Conservation (phyloP, 164 flowering plant genomes). For the Tinospora cordifolia region DNA sequence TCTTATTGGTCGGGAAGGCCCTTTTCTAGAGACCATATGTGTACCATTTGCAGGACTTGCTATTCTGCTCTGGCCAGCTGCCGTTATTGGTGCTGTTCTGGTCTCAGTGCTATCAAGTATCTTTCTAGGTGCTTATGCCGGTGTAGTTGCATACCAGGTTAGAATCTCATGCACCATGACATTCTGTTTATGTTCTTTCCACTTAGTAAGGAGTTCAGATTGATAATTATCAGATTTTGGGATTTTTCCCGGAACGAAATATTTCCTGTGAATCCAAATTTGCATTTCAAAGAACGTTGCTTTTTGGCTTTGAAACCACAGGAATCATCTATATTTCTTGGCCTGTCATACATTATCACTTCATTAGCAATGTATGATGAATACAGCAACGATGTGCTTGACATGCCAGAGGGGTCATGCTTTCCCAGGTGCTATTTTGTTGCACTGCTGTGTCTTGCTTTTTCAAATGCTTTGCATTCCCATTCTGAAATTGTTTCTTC, state of each 20-base stretch:
- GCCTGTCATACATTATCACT: slow-evolving; percentile 62
- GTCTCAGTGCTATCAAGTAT: slow-evolving; percentile 60
- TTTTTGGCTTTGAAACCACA: slow-evolving; percentile 32
- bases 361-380: slow-evolving; percentile 73
- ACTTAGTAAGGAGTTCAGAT: no score
- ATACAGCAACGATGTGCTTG: slow-evolving; percentile 80
- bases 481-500: slow-evolving; percentile 7
- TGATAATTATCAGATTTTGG: no score
- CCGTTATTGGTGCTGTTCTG: slow-evolving; percentile 64
- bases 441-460: neutral
- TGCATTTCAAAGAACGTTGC: no score
- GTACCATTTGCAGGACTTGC: slow-evolving; percentile 95
- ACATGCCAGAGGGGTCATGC: slow-evolving; percentile 78
- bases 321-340: slow-evolving; percentile 70
- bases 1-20: slow-evolving; percentile 89
- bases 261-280: neutral
- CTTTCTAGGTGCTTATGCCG: slow-evolving; percentile 74
- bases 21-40: slow-evolving; percentile 90
- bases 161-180: neutral
- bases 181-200: neutral
- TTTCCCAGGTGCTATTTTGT: slow-evolving; percentile 55
- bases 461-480: neutral
- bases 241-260: neutral
- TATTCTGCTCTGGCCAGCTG: slow-evolving; percentile 83
- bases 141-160: slow-evolving; percentile 78